Base-by-base conservation (phyloP, 768 basidiomycete species). In the Boletus pseudopeckii region DNA sequence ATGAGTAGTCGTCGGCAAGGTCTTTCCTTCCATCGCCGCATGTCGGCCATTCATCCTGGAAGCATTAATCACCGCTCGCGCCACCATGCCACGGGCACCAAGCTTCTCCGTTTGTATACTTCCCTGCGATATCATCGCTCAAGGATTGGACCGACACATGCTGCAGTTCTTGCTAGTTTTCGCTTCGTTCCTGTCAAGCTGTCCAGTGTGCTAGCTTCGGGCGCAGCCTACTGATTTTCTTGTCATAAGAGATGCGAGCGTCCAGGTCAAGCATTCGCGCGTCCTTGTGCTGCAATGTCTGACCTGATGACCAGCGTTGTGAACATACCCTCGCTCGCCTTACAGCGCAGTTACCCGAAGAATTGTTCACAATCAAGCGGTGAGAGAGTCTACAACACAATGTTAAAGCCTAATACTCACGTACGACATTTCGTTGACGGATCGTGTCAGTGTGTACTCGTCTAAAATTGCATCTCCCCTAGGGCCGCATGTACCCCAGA, bases 11-110 rank as follows among this genome's bases (percentile, higher is more conserved):
- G 55, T 60, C 55, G 53, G 50, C 53, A 65, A 57, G 48, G 45
- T 8, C 53, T 50, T 52, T 65, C 52, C 50, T 58, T 58, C 60
- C 60, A 54, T 55, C 53, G 53, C 62, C 59, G 64, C 63, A 57
- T 53, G 60, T 53, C 54, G 60, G 43, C 55, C 57, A 56, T 65
- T 59, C 53, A 55, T 53, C 54, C 61, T 66, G 54, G 62, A 66
- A 61, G 56, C 41, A 42, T 69, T 64, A 61, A 69, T 71, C 67
- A 59, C 67, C 57, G 53, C 58, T 50, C 17, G 68, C 61, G 69
- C 66, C 66, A 63, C 68, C 57, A 59, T 50, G 40, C 50, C 50
- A 61, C 55, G 57, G 59, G 52, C 53, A 50, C 48, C 36, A 53
- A 44, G 30, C 64, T 60, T 66, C 66, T 63, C 60, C 48, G 60